Base-by-base conservation (phyloP, 495 filamentous ascomycete genomes). In the Clavariopsis aquatica region DNA sequence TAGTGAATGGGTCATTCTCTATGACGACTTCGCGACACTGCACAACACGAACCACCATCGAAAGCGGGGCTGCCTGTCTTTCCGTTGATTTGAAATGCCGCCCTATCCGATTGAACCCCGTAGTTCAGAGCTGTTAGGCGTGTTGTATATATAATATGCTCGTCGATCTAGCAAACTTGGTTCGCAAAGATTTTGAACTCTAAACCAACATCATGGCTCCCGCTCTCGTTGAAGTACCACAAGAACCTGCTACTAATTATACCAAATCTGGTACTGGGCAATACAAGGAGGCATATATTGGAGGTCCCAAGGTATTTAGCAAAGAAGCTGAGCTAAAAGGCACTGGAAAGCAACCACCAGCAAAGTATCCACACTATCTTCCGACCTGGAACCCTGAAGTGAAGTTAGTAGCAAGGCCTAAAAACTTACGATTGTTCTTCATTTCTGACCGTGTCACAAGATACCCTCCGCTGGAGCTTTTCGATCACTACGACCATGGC, bases 401-500 rank as follows among this genome's bases (percentile, higher is more conserved):
- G 58, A 82, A 85, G 80, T 68, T 73, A 80, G 71, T 80, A 68
- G 58, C 45, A 19, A 47, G 20, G 17, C 34, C 28, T 24, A 12
- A 24, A 17, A 38, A 36, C 29, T 8, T 23, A 43, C 13, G 15
- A 41, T 29, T 31, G 54, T 22, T 45, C 66, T 62, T 26, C 20
- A 49, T 8, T 2, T 34, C 55, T 49, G 23, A 58, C 19, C 5
- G 15, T 46, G 8, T 28, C n/a, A 41, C 15, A 38, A 46, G 49
- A 52, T 91, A 87, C 70, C 77, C 81, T 0, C 83, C 88, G 2
- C 82, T 93, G 8, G 72, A 87, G 72, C 83, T 83, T 0, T 93
- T 91, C 69, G 78, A 80, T 51, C 89, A 93, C 73, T 74, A 79
- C 55, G 90, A 95, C 49, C 89, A 87, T 70, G 90, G 89, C 56